These are phyloP conservation scores for Peterozyma xylosa DNA, from an alignment of 805 yeast species.

Conservation along the genomic window DNA sequence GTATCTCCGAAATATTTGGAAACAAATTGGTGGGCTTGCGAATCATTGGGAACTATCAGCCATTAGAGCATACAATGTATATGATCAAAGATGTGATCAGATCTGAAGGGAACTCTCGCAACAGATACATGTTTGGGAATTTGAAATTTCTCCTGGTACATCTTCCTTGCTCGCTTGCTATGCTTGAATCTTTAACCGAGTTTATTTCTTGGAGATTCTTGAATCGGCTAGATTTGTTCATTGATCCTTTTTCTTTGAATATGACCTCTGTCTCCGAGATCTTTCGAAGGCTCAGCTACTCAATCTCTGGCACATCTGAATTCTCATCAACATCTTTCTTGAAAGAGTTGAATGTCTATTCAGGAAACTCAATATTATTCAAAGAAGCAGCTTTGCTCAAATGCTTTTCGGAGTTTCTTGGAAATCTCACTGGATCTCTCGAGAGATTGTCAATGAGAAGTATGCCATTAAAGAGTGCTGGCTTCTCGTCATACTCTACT, in stretches of 20 bases:
- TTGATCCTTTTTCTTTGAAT: slow-evolving; percentile 4
- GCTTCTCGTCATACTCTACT: background rate
- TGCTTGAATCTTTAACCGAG: background rate
- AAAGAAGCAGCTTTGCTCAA: background rate
- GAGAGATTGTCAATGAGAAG: background rate
- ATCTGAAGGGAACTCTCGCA: background rate
- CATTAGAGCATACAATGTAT: background rate
- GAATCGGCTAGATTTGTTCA: slow-evolving; percentile 1
- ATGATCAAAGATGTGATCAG: background rate
- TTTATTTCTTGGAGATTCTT: slow-evolving; percentile 1
- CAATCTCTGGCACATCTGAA: background rate
- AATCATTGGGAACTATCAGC: background rate
- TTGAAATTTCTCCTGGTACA: background rate
- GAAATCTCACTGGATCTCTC: background rate
- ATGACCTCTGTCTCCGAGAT: background rate
- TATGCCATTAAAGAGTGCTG: background rate
- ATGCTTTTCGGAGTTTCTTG: background rate
- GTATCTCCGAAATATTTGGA: background rate
- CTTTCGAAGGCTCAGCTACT: background rate
- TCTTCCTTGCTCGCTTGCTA: background rate
- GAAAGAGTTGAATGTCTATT: background rate
- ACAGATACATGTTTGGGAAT: background rate
- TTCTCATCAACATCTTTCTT: background rate
- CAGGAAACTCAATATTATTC: slow-evolving; percentile 3
- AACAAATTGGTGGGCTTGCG: slow-evolving; percentile 3